Evolutionary conservation across 768 basidiomycete species (phyloP).

Genomic region (Boletus edulis): DNA sequence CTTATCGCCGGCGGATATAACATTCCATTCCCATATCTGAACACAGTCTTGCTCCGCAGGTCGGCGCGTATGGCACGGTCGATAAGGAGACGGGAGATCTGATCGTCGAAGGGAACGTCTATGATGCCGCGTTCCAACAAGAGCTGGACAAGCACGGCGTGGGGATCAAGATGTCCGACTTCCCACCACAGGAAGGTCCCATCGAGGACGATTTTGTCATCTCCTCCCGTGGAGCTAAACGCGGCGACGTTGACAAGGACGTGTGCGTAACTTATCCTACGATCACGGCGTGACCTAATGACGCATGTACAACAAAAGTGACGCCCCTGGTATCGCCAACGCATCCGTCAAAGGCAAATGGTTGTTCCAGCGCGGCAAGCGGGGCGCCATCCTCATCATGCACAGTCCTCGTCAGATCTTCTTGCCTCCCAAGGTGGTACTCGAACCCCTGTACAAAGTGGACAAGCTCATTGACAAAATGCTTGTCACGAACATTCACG

Average conservation of each 20-base stretch:
- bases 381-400: slow-evolving; percentile 34
- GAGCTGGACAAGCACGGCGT: slow-evolving; percentile 14
- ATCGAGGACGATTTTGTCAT: slow-evolving; percentile 26
- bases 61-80: slow-evolving; percentile 36
- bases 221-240: slow-evolving; percentile 17
- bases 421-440: slow-evolving; percentile 18
- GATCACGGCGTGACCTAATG: neutral
- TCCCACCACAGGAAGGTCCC: slow-evolving; percentile 13
- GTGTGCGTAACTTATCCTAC: slow-evolving; percentile 13
- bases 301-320: neutral
- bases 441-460: slow-evolving; percentile 26
- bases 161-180: slow-evolving; percentile 13
- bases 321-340: slow-evolving; percentile 17
- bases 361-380: slow-evolving; percentile 26
- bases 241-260: slow-evolving; percentile 7
- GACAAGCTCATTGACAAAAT: slow-evolving; percentile 26
- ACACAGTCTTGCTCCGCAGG: slow-evolving; percentile 15
- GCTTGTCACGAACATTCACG: slow-evolving; percentile 31
- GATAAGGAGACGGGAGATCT: slow-evolving; percentile 31
- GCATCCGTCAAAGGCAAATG: slow-evolving; percentile 32
- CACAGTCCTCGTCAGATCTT: slow-evolving; percentile 23
- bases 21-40: neutral
- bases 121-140: slow-evolving; percentile 22
- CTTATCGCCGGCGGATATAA: neutral
- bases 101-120: slow-evolving; percentile 34